These are phyloP conservation scores for Ehretia macrophylla DNA, from an alignment of 257 asterid species.

Conservation along the genomic window DNA sequence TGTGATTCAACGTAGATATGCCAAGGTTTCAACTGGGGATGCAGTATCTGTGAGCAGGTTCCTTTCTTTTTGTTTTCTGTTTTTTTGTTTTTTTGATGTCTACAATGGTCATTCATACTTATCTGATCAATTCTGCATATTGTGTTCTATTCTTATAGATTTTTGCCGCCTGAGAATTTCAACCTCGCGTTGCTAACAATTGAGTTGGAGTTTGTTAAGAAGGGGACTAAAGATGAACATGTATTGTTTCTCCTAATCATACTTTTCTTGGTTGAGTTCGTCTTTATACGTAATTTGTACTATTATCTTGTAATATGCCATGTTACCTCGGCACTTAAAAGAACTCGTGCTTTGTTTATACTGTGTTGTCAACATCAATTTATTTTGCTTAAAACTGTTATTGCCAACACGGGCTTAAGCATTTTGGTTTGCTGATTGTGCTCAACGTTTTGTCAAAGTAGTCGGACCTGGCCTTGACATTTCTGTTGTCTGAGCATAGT, in stretches of 20 bases:
- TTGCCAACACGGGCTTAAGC: no score
- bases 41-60: slow-evolving; percentile 70
- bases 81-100: background rate
- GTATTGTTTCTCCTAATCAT: slow-evolving; percentile 30
- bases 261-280: slow-evolving; percentile 6
- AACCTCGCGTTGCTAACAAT: slow-evolving; percentile 75
- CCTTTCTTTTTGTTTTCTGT: background rate
- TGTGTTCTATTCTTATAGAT: slow-evolving; percentile 38
- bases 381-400: no score
- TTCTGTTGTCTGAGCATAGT: no score
- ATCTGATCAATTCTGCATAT: background rate
- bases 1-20: slow-evolving; percentile 87
- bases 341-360: no score
- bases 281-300: background rate
- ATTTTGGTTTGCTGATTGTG: no score
- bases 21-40: slow-evolving; percentile 82
- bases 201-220: slow-evolving; percentile 97
- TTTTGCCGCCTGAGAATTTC: slow-evolving; percentile 77
- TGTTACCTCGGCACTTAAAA: no score
- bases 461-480: no score
- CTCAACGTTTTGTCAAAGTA: no score
- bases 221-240: slow-evolving; percentile 80
- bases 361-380: no score
- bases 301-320: slow-evolving; percentile 3
- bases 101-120: background rate